Conservation (phyloP, 169 alveolate genomes). For the Plasmodium blacklocki region DNA sequence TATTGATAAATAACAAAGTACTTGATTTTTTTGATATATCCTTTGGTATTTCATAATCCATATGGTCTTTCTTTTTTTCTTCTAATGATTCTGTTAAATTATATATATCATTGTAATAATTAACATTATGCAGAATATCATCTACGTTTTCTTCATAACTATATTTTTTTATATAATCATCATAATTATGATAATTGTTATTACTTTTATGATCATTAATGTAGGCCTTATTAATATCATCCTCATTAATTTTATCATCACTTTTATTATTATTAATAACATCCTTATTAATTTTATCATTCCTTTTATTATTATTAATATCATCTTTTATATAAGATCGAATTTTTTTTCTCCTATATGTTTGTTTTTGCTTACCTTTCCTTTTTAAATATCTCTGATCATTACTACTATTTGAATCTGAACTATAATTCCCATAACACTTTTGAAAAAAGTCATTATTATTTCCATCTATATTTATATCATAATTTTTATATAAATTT, state of each 20-base stretch:
- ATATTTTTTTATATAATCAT: too few species aligned
- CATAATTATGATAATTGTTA: too few species aligned
- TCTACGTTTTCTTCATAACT: conserved; percentile 23
- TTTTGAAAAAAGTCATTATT: conserved; percentile 3
- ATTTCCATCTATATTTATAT: conserved; percentile 16
- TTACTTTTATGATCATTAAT: too few species aligned
- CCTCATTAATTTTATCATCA: background rate
- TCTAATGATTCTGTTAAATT: conserved; percentile 4
- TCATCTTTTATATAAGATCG: background rate
- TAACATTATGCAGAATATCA: conserved; percentile 39
- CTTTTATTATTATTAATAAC: background rate
- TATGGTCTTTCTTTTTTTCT: background rate
- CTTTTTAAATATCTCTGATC: conserved; percentile 54
- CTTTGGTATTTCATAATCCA: background rate
- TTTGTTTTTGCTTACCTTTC: background rate
- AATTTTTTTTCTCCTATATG: background rate
- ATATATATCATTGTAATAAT: conserved; percentile 64
- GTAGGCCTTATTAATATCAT: too few species aligned
- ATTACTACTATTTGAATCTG: conserved; percentile 60
- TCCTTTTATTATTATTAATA: background rate
- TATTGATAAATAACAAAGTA: too few species aligned
- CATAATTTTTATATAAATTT: conserved; percentile 60
- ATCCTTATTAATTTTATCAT: background rate
- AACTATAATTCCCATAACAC: conserved; percentile 52
- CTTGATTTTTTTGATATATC: background rate